Evolutionary conservation across 176 grass and related monocot species (phyloP).

Genomic region (barley (Hordeum vulgare)): MorexV3_pseudomolecules_assembly NC_058520.1:534616426-534616925

Average conservation of each 20-base stretch:
- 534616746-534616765: constrained; percentile 67
- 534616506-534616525: constrained; percentile 82
- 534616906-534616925: constrained; percentile 61
- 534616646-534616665: constrained; percentile 95
- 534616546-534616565: constrained; percentile 53
- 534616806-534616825: constrained; percentile 78
- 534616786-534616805: constrained; percentile 83
- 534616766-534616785: constrained; percentile 88
- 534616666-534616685: constrained; percentile 87
- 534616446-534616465: constrained; percentile 54
- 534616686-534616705: constrained; percentile 83
- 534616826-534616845: constrained; percentile 72
- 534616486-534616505: constrained; percentile 94
- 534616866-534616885: constrained; percentile 68
- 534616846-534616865: constrained; percentile 91
- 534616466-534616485: constrained; percentile 96
- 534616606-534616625: constrained; percentile 84
- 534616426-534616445: constrained; percentile 48
- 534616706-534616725: constrained; percentile 70
- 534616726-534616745: constrained; percentile 70
- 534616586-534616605: constrained; percentile 88
- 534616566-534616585: constrained; percentile 48
- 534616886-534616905: constrained; percentile 49
- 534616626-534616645: constrained; percentile 62
- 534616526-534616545: constrained; percentile 56